Evolutionary conservation across 352 stramenopile species (phyloP).

Genomic region (Halophytophthora polymorphica): DNA sequence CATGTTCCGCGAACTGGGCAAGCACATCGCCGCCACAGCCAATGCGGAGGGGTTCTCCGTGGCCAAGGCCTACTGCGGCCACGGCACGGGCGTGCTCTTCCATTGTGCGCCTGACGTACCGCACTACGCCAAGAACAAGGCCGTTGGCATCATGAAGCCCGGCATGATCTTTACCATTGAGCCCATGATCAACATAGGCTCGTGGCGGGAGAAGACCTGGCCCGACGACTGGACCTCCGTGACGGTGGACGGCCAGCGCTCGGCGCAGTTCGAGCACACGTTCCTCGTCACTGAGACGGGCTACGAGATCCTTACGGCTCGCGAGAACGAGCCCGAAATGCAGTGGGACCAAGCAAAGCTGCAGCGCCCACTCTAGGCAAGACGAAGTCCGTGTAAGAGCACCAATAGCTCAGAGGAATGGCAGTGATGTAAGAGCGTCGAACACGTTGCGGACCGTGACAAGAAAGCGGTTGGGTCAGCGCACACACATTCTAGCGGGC

Average conservation of each 20-base stretch:
- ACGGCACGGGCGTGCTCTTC: conserved; percentile 97
- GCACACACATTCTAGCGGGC: too few relatives aligned
- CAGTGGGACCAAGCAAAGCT: conserved; percentile 81
- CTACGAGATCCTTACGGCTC: conserved; percentile 95
- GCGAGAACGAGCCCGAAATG: conserved; percentile 86
- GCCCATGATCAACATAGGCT: conserved; percentile 98
- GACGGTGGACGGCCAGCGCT: conserved; percentile 93
- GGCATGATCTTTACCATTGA: conserved; percentile 99
- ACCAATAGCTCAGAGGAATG: too few relatives aligned
- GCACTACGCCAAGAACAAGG: conserved; percentile 99
- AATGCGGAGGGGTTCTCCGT: conserved; percentile 89
- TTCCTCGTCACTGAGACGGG: conserved; percentile 98
- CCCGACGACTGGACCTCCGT: conserved; percentile 98
- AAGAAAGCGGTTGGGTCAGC: too few relatives aligned
- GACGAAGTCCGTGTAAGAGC: too few relatives aligned
- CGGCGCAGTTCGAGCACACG: conserved; percentile 97
- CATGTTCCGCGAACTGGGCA: conserved; percentile 95
- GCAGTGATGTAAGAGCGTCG: too few relatives aligned
- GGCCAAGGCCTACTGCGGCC: conserved; percentile 97
- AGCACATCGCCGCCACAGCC: conserved; percentile 90
- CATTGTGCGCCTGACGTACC: conserved; percentile 96
- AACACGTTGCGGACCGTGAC: too few relatives aligned
- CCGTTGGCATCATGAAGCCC: conserved; percentile 95
- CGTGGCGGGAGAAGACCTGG: conserved; percentile 92
- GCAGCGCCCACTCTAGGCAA: conserved; percentile 46